Percentiles rank a stretch among this genome's conserved stretches.
Conservation (phyloP, 257 asterid species). For the Salvia hispanica region DNA sequence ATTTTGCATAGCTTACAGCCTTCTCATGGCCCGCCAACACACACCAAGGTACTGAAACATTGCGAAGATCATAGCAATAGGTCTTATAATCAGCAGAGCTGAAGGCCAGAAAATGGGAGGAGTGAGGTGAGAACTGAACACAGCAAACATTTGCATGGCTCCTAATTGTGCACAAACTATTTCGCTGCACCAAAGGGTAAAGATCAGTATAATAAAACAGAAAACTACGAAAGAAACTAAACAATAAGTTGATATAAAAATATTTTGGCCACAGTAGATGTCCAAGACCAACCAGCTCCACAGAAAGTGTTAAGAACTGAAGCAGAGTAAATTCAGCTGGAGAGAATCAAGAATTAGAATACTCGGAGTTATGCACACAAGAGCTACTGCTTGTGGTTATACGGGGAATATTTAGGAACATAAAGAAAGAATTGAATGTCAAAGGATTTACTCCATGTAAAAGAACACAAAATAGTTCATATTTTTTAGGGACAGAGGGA, state of each 20-base stretch:
- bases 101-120: slow-evolving; percentile 71
- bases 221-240: not conserved
- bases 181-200: slow-evolving; percentile 63
- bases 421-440: not conserved
- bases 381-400: slow-evolving; percentile 1
- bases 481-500: not conserved
- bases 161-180: slow-evolving; percentile 83
- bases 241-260: slow-evolving; percentile 12
- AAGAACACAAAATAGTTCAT: not conserved
- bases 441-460: not conserved
- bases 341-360: slow-evolving; percentile 12
- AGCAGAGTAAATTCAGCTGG: not conserved
- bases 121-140: slow-evolving; percentile 81
- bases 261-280: not conserved
- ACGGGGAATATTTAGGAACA: not conserved
- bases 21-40: slow-evolving; percentile 87
- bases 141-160: slow-evolving; percentile 88
- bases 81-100: slow-evolving; percentile 89
- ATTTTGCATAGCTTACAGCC: slow-evolving; percentile 86
- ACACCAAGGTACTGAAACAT: slow-evolving; percentile 77
- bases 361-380: not conserved
- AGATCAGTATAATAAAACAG: slow-evolving; percentile 18
- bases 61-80: slow-evolving; percentile 89
- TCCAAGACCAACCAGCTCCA: not conserved
- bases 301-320: slow-evolving; percentile 1